Conservation (phyloP, 208 protist genomes). For the Borovskyia barvae region DNA sequence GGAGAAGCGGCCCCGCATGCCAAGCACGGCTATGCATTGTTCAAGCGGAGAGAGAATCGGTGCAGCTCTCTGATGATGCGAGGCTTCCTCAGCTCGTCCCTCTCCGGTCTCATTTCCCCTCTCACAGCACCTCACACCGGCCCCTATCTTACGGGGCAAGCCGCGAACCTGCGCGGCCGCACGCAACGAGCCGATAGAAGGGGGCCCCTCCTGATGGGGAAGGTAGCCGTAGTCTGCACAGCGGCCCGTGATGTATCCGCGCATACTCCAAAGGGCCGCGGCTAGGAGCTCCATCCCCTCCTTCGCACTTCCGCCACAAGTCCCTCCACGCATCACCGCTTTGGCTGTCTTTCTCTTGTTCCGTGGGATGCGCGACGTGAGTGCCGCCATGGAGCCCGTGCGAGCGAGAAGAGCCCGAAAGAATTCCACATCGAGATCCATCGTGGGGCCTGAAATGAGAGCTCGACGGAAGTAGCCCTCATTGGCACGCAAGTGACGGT, state of each 20-base stretch:
- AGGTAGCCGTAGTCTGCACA: conserved; percentile 75
- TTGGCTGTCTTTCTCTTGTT: conserved; percentile 44
- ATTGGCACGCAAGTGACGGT: conserved; percentile 71
- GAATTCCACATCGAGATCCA: conserved; percentile 66
- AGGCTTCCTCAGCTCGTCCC: background rate
- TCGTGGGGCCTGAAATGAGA: conserved; percentile 35
- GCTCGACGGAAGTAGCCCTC: conserved; percentile 51
- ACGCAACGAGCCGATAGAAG: conserved; percentile 25
- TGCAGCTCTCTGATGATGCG: background rate
- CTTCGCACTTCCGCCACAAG: conserved; percentile 13
- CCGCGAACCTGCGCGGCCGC: conserved; percentile 33
- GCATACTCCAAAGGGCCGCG: conserved; percentile 76
- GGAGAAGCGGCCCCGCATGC: conserved; percentile 66
- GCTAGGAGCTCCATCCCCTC: conserved; percentile 51
- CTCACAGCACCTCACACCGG: background rate
- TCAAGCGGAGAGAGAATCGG: conserved; percentile 43
- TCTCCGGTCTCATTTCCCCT: background rate
- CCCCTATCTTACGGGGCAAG: conserved; percentile 21
- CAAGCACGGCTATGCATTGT: conserved; percentile 75
- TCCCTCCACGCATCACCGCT: conserved; percentile 20
- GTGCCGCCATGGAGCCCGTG: conserved; percentile 3
- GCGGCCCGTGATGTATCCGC: conserved; percentile 34
- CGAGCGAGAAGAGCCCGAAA: conserved; percentile 39
- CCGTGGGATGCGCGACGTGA: conserved; percentile 19
- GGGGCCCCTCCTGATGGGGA: conserved; percentile 11